Evolutionary conservation across 2,329 filamentous ascomycete genomes (phyloP).

Genomic region (Cryphonectria carpinicola): DNA sequence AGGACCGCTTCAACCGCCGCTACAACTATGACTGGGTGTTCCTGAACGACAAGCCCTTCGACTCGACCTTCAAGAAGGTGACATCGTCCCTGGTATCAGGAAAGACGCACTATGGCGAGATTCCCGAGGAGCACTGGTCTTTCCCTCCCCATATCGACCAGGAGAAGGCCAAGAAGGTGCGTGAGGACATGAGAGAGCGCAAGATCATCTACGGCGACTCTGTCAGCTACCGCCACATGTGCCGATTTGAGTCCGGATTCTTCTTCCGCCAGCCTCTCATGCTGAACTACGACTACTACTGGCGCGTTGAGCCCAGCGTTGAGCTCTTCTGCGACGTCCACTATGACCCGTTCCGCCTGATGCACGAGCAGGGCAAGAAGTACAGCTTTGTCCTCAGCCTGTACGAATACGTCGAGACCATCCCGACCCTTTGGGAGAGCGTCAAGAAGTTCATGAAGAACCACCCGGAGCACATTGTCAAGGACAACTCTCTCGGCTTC

Average conservation of each 20-base stretch:
- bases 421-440: slow-evolving; percentile 93
- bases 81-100: slow-evolving; percentile 90
- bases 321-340: slow-evolving; percentile 95
- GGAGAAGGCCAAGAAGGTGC: slow-evolving; percentile 85
- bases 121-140: slow-evolving; percentile 93
- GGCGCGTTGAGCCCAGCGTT: slow-evolving; percentile 96
- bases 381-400: slow-evolving; percentile 96
- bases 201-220: slow-evolving; percentile 99
- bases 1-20: slow-evolving; percentile 96
- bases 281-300: slow-evolving; percentile 98
- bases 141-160: slow-evolving; percentile 96
- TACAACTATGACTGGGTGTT: slow-evolving; percentile 99
- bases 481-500: slow-evolving; percentile 87
- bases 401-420: slow-evolving; percentile 96
- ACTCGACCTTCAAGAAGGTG: slow-evolving; percentile 90
- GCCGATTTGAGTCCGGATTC: slow-evolving; percentile 97
- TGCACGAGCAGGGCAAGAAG: slow-evolving; percentile 96
- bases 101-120: slow-evolving; percentile 87
- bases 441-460: slow-evolving; percentile 91
- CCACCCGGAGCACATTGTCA: slow-evolving; percentile 83
- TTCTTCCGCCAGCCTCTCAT: slow-evolving; percentile 96
- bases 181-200: slow-evolving; percentile 89
- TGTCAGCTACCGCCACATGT: slow-evolving; percentile 98
- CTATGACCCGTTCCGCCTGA: slow-evolving; percentile 95
- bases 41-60: slow-evolving; percentile 93